Conservation (phyloP, 2,329 filamentous ascomycete species). For the Fusarium lyarnte region DNA sequence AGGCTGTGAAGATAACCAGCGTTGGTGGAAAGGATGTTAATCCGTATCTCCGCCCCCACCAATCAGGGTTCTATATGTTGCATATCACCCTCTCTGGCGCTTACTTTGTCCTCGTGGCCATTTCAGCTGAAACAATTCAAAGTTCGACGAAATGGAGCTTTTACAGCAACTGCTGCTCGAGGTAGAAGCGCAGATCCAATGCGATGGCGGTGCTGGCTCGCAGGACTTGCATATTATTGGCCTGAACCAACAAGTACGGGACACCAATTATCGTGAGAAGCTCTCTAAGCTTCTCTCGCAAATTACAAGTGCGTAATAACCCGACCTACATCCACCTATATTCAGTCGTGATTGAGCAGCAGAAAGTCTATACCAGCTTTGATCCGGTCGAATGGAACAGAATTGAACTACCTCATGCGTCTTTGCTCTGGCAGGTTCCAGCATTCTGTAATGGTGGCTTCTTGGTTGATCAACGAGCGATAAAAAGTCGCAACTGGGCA, state of each 20-base stretch:
- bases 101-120: not conserved
- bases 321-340: not conserved
- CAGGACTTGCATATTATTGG: not conserved
- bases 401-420: not conserved
- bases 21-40: not conserved
- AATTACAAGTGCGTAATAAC: not conserved
- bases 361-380: not conserved
- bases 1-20: not conserved
- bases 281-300: not conserved
- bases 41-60: not conserved
- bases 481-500: not conserved
- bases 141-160: not conserved
- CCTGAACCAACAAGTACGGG: not conserved
- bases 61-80: not conserved
- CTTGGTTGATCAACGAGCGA: not conserved
- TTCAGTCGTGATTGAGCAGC: too few relatives aligned
- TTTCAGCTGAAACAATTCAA: not conserved
- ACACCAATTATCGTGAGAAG: accelerated
- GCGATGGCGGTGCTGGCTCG: not conserved
- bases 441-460: not conserved
- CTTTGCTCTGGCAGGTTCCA: not conserved
- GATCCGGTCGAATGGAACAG: not conserved
- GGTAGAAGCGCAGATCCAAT: not conserved
- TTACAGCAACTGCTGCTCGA: not conserved
- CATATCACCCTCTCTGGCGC: not conserved